Conservation (phyloP, 2,329 filamentous ascomycete species). For the Exophiala sideris region DNA sequence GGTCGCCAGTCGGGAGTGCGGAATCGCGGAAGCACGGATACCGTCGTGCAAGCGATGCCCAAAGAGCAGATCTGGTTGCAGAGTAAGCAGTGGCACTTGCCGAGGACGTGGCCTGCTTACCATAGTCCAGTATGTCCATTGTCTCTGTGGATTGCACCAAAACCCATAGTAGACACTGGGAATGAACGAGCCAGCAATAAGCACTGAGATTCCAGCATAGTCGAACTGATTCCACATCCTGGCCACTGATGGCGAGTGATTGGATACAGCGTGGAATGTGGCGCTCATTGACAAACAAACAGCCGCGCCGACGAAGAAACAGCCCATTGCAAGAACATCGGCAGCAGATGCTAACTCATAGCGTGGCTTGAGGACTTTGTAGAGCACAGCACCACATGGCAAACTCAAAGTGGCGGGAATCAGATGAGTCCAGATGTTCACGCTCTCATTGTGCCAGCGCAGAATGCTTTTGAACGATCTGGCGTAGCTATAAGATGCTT, state of each 20-base stretch:
- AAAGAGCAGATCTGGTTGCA: conserved; percentile 68
- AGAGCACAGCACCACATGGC: conserved; percentile 49
- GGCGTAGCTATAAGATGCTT: conserved; percentile 58
- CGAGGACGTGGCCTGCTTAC: conserved; percentile 45
- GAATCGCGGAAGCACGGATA: conserved; percentile 78
- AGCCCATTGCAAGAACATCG: conserved; percentile 70
- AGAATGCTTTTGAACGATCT: conserved; percentile 57
- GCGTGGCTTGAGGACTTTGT: conserved; percentile 58
- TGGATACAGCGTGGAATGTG: conserved; percentile 78
- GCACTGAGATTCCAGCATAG: conserved; percentile 85
- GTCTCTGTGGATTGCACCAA: conserved; percentile 63
- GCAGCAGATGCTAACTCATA: conserved; percentile 60
- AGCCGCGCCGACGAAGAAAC: conserved; percentile 74
- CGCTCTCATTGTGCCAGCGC: conserved; percentile 65
- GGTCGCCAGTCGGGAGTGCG: conserved; percentile 79
- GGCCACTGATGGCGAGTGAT: conserved; percentile 75
- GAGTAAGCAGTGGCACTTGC: conserved; percentile 3
- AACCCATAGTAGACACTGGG: conserved; percentile 87
- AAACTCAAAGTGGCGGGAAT: conserved; percentile 57
- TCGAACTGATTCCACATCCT: conserved; percentile 89
- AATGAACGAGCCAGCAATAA: conserved; percentile 90
- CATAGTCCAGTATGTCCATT: conserved; percentile 70
- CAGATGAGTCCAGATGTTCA: conserved; percentile 71
- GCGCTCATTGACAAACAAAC: conserved; percentile 76
- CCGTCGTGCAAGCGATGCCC: conserved; percentile 69